These are phyloP conservation scores for Xylaria sp. DNA, from an alignment of 2,329 filamentous ascomycete species.

Conservation along the genomic window DNA sequence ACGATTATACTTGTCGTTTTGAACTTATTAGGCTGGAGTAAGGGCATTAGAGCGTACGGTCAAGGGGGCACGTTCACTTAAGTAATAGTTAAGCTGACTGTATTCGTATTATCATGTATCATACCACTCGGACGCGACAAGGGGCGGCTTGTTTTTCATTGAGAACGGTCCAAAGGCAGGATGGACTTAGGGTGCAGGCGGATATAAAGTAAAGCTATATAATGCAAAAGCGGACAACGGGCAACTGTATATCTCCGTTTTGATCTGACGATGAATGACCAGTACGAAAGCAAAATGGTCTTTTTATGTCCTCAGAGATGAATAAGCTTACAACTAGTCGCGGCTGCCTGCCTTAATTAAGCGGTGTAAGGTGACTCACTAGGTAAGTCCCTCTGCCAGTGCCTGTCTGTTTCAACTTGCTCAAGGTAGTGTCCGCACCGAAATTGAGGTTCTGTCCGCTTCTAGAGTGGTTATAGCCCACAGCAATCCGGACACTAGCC, in stretches of 20 bases:
- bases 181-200: background rate
- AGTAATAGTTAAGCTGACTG: background rate
- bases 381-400: background rate
- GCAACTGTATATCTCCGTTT: background rate
- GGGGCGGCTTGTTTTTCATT: background rate
- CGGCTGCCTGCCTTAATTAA: background rate
- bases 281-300: no score
- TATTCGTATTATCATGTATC: conserved; percentile 1
- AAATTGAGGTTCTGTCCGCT: background rate
- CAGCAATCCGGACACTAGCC: background rate
- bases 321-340: background rate
- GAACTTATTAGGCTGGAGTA: background rate
- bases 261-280: background rate
- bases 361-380: background rate
- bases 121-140: background rate
- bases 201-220: background rate
- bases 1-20: background rate
- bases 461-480: background rate
- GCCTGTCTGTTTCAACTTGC: no score
- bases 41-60: background rate
- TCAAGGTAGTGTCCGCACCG: background rate
- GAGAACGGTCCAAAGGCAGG: background rate
- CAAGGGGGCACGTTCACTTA: background rate
- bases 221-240: background rate
- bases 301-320: background rate